Conservation (phyloP, 345 rosid species). For the Eucalyptus cladocalyx region DNA sequence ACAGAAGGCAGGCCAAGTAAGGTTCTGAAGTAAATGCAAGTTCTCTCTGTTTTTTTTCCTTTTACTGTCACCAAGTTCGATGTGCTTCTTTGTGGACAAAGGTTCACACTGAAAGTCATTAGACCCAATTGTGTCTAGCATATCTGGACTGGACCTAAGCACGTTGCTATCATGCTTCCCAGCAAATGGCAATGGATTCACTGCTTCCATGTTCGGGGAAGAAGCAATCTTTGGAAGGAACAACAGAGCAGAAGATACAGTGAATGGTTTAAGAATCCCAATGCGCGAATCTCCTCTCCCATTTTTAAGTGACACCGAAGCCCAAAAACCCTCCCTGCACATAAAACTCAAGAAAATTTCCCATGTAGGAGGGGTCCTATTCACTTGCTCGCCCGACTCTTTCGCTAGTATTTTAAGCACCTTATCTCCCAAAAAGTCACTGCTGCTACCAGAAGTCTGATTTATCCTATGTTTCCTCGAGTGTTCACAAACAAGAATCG, state of each 20-base stretch:
- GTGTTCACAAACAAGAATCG: conserved; percentile 35
- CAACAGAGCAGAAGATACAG: conserved; percentile 50
- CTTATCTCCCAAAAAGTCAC: conserved; percentile 45
- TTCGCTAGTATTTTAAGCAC: conserved; percentile 38
- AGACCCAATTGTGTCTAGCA: neutral
- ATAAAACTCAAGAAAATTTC: conserved; percentile 69
- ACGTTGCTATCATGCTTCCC: neutral
- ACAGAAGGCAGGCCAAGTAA: conserved; percentile 51
- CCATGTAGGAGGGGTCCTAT: conserved; percentile 51
- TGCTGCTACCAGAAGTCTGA: conserved; percentile 5
- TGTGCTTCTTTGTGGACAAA: neutral
- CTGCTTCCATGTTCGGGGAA: neutral
- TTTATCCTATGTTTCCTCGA: conserved; percentile 8
- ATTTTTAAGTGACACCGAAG: conserved; percentile 44
- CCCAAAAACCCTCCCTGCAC: conserved; percentile 51
- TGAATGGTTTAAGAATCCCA: conserved; percentile 79
- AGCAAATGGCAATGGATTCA: neutral
- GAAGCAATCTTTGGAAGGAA: neutral
- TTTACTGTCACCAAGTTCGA: conserved; percentile 2
- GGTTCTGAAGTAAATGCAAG: conserved; percentile 19
- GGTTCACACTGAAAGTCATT: conserved; percentile 1
- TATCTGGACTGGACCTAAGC: neutral
- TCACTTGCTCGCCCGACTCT: conserved; percentile 37
- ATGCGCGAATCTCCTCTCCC: conserved; percentile 17
- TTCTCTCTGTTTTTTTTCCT: conserved; percentile 24